Conservation (phyloP, 2,329 filamentous ascomycete species). For the Colletotrichum siamense region DNA sequence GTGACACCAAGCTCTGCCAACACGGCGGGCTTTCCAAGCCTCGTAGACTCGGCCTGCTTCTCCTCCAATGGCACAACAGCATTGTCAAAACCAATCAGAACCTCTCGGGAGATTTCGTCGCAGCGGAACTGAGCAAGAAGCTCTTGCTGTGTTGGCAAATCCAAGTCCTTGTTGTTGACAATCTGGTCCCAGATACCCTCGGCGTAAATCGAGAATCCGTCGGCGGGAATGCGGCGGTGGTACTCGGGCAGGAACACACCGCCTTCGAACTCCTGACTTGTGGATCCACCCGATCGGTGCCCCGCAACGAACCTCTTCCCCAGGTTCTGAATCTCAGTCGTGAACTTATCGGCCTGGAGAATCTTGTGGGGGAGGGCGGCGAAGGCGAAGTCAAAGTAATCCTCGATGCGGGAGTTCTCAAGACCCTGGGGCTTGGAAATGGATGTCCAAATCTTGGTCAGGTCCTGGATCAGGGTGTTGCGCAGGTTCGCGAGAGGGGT, state of each 20-base stretch:
- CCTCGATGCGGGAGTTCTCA: conserved; percentile 87
- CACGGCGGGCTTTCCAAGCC: conserved; percentile 75
- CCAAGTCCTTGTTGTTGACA: conserved; percentile 97
- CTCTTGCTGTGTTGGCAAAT: conserved; percentile 96
- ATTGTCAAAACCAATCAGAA: conserved; percentile 82
- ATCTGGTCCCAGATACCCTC: conserved; percentile 98
- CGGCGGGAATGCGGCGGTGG: conserved; percentile 92
- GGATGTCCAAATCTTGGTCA: conserved; percentile 89
- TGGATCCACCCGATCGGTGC: conserved; percentile 71
- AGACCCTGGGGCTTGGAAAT: conserved; percentile 91
- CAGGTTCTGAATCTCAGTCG: conserved; percentile 78
- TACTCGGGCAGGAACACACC: conserved; percentile 93
- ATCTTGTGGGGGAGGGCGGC: conserved; percentile 96
- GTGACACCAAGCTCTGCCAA: conserved; percentile 76
- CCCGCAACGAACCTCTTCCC: conserved; percentile 84
- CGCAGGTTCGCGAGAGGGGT: conserved; percentile 91
- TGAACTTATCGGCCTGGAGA: conserved; percentile 90
- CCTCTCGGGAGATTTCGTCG: conserved; percentile 93
- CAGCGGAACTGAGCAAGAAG: conserved; percentile 96
- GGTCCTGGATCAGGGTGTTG: conserved; percentile 87
- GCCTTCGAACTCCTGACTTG: conserved; percentile 73
- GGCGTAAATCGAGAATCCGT: conserved; percentile 95
- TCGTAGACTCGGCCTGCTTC: conserved; percentile 76
- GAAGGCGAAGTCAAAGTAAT: conserved; percentile 99
- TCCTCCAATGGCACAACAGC: conserved; percentile 86